These are phyloP conservation scores for Acanthamoeba royreba DNA, from an alignment of 208 protist genomes.

Conservation along the genomic window DNA sequence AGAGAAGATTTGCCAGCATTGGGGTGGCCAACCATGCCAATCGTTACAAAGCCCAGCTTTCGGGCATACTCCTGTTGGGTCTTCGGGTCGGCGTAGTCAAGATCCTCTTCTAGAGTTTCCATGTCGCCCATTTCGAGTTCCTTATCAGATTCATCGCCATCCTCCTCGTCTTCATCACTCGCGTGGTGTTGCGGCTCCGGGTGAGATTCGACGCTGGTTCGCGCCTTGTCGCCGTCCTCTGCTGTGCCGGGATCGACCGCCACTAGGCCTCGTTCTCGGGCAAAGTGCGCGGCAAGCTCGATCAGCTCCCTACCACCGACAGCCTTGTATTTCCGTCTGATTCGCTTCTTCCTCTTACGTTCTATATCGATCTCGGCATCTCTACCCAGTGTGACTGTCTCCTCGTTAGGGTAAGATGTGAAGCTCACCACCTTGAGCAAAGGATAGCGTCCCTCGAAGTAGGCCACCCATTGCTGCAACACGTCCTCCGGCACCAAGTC, in stretches of 20 bases:
- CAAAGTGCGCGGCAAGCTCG: background rate
- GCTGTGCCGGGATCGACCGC: background rate
- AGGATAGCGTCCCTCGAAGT: slow-evolving; percentile 62
- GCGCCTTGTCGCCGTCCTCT: slow-evolving; percentile 2
- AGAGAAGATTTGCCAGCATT: slow-evolving; percentile 94
- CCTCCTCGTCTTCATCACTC: background rate
- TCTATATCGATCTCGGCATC: slow-evolving; percentile 39
- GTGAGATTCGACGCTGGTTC: background rate
- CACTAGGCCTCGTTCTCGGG: background rate
- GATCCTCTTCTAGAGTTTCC: background rate
- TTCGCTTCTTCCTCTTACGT: slow-evolving; percentile 49
- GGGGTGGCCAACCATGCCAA: slow-evolving; percentile 74
- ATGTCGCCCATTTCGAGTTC: background rate
- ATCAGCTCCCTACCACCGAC: background rate
- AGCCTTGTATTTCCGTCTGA: slow-evolving; percentile 19
- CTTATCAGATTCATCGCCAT: background rate
- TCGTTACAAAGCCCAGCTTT: background rate
- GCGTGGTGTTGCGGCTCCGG: background rate
- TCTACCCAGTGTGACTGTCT: slow-evolving; percentile 25
- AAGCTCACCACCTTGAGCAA: slow-evolving; percentile 49
- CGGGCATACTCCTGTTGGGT: background rate
- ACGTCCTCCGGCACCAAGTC: slow-evolving; percentile 64
- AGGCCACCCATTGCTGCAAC: slow-evolving; percentile 54
- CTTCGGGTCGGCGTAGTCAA: slow-evolving; percentile 27
- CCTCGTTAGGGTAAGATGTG: slow-evolving; percentile 43